Evolutionary conservation across 164 flowering plant genomes (phyloP).

Genomic region (Amborella trichopoda): DNA sequence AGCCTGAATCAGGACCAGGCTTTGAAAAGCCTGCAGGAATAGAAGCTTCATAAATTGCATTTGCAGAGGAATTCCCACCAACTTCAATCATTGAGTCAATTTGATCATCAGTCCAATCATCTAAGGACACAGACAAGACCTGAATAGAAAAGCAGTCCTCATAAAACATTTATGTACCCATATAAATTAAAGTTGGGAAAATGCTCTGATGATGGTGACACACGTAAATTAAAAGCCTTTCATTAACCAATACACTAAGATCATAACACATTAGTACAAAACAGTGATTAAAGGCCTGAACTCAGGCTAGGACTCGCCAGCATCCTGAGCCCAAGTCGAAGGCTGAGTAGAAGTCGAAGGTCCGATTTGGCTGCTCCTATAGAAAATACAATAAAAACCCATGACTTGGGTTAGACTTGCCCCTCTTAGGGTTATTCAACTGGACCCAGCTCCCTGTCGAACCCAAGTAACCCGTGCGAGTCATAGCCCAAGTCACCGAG

Average conservation of each 20-base stretch:
- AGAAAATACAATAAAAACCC: no score
- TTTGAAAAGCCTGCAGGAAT: slow-evolving; percentile 64
- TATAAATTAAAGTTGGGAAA: neutral
- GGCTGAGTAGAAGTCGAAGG: no score
- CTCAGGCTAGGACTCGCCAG: no score
- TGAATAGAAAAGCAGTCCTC: slow-evolving; percentile 14
- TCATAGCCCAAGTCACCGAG: no score
- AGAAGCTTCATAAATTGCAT: slow-evolving; percentile 88
- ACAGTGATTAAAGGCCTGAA: no score
- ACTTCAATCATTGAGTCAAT: slow-evolving; percentile 88
- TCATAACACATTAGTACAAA: no score
- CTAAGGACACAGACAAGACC: slow-evolving; percentile 94
- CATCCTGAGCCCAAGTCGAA: no score
- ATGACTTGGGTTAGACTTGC: no score
- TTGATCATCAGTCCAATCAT: slow-evolving; percentile 94
- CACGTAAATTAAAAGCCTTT: neutral
- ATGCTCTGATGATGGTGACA: neutral
- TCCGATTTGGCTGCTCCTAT: no score
- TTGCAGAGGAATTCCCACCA: slow-evolving; percentile 92
- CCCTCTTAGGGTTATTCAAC: no score
- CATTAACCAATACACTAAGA: neutral
- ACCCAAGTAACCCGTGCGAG: no score
- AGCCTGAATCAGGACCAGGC: slow-evolving; percentile 63
- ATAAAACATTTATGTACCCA: neutral
- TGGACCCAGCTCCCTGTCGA: no score